Percentiles rank a stretch among this genome's conserved stretches.
phyloP scores from a whole-genome alignment of 805 yeast genomes.

The Yamadazyma sp. region DNA sequence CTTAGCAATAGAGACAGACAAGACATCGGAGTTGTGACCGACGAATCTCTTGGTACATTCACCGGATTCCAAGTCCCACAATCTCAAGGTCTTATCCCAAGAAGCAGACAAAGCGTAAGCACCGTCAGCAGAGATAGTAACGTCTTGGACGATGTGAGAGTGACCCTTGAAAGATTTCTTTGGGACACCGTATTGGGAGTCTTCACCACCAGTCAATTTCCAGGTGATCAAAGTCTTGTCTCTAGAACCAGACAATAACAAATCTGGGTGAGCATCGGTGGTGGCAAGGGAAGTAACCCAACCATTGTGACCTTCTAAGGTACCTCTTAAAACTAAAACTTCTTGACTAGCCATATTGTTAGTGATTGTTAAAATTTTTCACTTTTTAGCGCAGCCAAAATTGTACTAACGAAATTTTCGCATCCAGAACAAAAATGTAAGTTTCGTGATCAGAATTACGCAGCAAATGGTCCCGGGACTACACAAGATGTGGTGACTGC shows the following conservation, averaged over 20 bases:
- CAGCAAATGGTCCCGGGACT: slow-evolving; percentile 35
- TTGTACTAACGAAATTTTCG: slow-evolving; percentile 5
- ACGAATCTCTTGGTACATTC: slow-evolving; percentile 91
- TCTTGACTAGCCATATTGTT: slow-evolving; percentile 74
- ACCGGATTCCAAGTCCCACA: slow-evolving; percentile 96
- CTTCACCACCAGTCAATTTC: slow-evolving; percentile 94
- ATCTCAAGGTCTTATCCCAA: slow-evolving; percentile 99
- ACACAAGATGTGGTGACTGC: slow-evolving; percentile 39
- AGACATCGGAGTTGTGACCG: slow-evolving; percentile 97
- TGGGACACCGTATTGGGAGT: slow-evolving; percentile 93
- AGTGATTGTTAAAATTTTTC: slow-evolving; percentile 18
- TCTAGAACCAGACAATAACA: slow-evolving; percentile 97
- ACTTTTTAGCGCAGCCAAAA: slow-evolving; percentile 2
- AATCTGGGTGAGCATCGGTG: slow-evolving; percentile 96
- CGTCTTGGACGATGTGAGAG: slow-evolving; percentile 98
- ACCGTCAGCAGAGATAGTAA: slow-evolving; percentile 97
- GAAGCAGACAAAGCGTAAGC: slow-evolving; percentile 97
- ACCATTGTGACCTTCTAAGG: slow-evolving; percentile 83
- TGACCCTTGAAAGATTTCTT: slow-evolving; percentile 97
- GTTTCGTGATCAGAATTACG: slow-evolving; percentile 27
- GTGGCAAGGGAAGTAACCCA: slow-evolving; percentile 99
- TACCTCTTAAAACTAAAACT: slow-evolving; percentile 99
- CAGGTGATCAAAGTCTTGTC: slow-evolving; percentile 98
- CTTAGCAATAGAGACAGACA: slow-evolving; percentile 94
- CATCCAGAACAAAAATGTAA: slow-evolving; percentile 3